Conservation (phyloP, 2,329 filamentous ascomycete species). For the Hypomyces perniciosus region DNA sequence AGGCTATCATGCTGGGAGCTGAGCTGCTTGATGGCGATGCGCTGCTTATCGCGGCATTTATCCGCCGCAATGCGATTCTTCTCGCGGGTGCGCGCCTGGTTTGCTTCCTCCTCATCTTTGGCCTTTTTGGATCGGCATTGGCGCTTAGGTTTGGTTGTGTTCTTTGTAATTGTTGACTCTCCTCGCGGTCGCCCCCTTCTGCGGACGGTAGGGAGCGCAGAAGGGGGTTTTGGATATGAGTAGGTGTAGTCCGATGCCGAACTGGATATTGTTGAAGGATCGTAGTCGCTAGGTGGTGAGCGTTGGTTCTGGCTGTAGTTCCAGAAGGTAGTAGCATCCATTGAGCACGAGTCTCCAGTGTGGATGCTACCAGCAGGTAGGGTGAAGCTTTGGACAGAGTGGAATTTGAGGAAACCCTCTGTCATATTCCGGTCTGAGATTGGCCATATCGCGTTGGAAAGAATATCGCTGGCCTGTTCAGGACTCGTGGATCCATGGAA, state of each 20-base stretch:
- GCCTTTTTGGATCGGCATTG: neutral
- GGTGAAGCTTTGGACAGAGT: neutral
- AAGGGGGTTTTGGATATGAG: neutral
- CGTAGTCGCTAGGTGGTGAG: neutral
- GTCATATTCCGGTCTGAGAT: neutral
- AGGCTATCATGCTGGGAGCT: slow-evolving; percentile 5
- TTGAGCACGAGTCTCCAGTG: neutral
- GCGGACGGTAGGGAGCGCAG: neutral
- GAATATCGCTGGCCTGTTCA: neutral
- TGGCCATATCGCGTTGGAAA: slow-evolving; percentile 1
- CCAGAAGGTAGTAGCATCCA: neutral
- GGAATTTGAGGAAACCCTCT: slow-evolving; percentile 2
- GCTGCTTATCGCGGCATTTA: slow-evolving; percentile 11
- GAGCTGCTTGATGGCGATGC: slow-evolving; percentile 5
- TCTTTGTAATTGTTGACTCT: neutral
- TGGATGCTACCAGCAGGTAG: neutral
- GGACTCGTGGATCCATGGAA: neutral
- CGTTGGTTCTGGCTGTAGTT: neutral
- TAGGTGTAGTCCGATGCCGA: neutral
- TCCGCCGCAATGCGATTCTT: slow-evolving; percentile 12
- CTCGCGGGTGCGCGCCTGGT: slow-evolving; percentile 7
- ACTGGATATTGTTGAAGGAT: neutral
- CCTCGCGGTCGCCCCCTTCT: neutral
- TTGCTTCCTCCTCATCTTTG: slow-evolving; percentile 1
- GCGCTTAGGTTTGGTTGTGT: neutral